Percentiles rank a stretch among this genome's conserved stretches.
Conservation (phyloP, 441 rosid species). For the Populus hybrid region DNA sequence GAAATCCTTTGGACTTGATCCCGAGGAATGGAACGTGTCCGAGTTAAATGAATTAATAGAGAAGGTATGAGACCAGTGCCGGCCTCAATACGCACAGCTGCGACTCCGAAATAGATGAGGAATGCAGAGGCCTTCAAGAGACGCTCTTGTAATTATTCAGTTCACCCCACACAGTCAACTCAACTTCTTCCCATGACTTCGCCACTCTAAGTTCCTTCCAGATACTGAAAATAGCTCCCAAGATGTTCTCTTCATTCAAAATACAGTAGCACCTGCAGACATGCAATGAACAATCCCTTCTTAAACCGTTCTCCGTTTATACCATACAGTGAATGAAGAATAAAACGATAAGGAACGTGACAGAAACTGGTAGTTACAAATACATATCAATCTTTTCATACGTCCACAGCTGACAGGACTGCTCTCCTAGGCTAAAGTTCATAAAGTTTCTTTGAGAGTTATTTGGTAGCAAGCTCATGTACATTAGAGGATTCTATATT, state of each 20-base stretch:
- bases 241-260: constrained; percentile 76
- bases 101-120: not conserved
- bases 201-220: constrained; percentile 76
- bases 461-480: no score
- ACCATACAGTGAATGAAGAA: not conserved
- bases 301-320: not conserved
- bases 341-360: not conserved
- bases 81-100: not conserved
- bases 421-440: not conserved
- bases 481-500: no score
- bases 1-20: not conserved
- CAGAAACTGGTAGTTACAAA: not conserved
- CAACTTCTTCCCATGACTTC: constrained; percentile 89
- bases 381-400: not conserved
- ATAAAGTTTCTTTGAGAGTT: no score
- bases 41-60: not conserved
- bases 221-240: constrained; percentile 77
- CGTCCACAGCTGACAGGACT: no score
- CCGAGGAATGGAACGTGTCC: not conserved
- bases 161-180: constrained; percentile 72
- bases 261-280: constrained; percentile 49
- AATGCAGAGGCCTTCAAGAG: constrained; percentile 9
- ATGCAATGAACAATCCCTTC: not conserved
- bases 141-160: constrained; percentile 46
- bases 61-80: not conserved